Base-by-base conservation (phyloP, 2,329 filamentous ascomycete species). In the Parasarocladium wereldwijsianum region DNA sequence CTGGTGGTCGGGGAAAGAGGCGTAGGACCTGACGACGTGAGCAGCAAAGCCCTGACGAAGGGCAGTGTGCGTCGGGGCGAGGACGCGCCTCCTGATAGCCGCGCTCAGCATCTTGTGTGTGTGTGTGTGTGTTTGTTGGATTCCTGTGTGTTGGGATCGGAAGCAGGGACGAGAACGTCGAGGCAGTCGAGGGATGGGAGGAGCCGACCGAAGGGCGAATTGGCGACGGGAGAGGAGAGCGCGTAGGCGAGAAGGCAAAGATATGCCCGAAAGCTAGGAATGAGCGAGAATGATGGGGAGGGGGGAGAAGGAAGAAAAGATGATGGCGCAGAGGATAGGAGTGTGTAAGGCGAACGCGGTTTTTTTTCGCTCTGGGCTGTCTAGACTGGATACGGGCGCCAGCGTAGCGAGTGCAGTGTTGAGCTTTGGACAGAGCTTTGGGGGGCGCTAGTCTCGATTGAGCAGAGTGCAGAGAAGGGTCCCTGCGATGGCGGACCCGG, bases 1-100 rank as follows among this genome's bases (percentile, higher is more conserved):
- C 44, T 81, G 87, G 64, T 98, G 90, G 43, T 85, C 75, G 43
- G 90, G 92, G 65, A 83, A 96, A 29, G 87, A 92, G 43, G 69
- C 90, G 64, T 69, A 73, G 57, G 61, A 70, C 62, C 72, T 64
- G 56, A 70, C 62, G 38, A 74, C 58, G 46, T 62, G 64, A 40
- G 63, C 62, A 32, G 60, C 51, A 44, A 65, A 57, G 43, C 61
- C 61, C 40, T 56, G 57, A 48, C 65, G 60, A 47, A 67, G 54
- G 45, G 62, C 51, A 43, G 57, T 54, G 40, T 62, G 58, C 42
- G 65, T 55, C 41, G 54, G 54, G 40, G 52, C 58, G 49, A 76
- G 60, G 50, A 59, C 61, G 50, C 69, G 68, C 66, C 70, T 69
- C 60, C 71, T 62, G 46, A 76, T 59, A 43, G 69, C 66, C 44